Conservation (phyloP, 2,329 filamentous ascomycete species). For the Stagonosporopsis rhizophila region DNA sequence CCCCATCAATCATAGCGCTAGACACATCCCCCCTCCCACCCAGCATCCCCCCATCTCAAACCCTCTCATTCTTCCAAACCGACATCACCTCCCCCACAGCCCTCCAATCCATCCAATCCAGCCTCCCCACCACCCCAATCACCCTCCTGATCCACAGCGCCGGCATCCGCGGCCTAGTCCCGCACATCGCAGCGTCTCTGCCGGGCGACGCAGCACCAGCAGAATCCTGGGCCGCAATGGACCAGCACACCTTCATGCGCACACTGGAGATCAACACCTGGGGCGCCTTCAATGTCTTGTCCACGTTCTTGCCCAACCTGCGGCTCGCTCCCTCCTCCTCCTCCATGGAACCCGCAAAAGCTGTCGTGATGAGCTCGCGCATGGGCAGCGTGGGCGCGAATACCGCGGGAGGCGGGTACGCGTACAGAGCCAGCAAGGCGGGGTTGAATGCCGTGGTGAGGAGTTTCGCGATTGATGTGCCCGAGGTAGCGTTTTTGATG, state of each 20-base stretch:
- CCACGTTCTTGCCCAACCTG: constrained; percentile 48
- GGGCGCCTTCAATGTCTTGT: constrained; percentile 52
- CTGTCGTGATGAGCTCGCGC: constrained; percentile 51
- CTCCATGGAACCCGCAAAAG: constrained; percentile 30
- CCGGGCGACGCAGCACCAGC: constrained; percentile 48
- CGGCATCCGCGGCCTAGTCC: constrained; percentile 55
- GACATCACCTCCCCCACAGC: constrained; percentile 18
- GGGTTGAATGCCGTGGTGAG: constrained; percentile 56
- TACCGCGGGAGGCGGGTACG: constrained; percentile 52
- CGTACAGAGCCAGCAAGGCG: constrained; percentile 57
- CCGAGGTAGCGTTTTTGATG: constrained; percentile 51
- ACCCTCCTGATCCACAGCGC: constrained; percentile 54
- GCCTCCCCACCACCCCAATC: constrained; percentile 35
- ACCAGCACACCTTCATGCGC: constrained; percentile 46
- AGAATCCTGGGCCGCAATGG: constrained; percentile 53
- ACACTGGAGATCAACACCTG: constrained; percentile 54
- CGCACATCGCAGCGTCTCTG: constrained; percentile 27
- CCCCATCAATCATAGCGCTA: constrained; percentile 29
- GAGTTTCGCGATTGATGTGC: constrained; percentile 54
- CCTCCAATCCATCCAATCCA: constrained; percentile 21
- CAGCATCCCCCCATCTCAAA: not conserved
- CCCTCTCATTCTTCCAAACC: constrained; percentile 17
- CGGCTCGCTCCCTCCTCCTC: constrained; percentile 1
- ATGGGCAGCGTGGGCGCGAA: constrained; percentile 56
- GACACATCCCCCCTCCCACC: constrained; percentile 23